Base-by-base conservation (phyloP, 1,284 basidiomycete genomes). In the Ceratobasidium theobromae region DNA sequence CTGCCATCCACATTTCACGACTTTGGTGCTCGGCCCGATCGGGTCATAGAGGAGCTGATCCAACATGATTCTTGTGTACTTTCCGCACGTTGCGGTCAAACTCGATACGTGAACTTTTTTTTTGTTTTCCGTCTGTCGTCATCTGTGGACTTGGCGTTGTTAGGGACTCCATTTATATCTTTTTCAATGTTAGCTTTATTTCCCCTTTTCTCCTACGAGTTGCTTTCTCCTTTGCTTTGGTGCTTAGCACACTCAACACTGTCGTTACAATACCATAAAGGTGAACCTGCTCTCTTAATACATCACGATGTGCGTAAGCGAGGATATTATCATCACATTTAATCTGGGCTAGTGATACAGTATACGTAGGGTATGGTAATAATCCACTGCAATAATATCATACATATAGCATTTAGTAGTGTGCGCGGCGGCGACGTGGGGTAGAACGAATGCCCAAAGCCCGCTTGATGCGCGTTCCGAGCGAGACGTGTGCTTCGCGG, bases 391-490 rank as follows among this genome's bases (percentile, higher is more conserved):
- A 18, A 27, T 23, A 45, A 18, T 32, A n/a, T n/a, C n/a, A n/a
- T n/a, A n/a, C n/a, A n/a, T n/a, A n/a, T 45, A n/a, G 4, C 41
- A 41, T 55, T 51, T 43, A 57, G 33, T 66, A 66, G 5, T 53
- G 16, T 38, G n/a, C n/a, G n/a, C 23, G 38, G 53, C 33, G 65
- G 25, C 53, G 66, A 18, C 48, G 49, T 9, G 58, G 68, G 12
- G 65, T 65, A 14, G 65, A 67, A 27, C 64, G 69, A 46, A 69
- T 69, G 33, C 64, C 60, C 9, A 69, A 45, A 21, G 64, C 30
- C 40, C 57, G 67, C 54, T 65, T 67, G 54, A 69, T 68, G 21
- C 62, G 55, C 23, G 67, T 67, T 16, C 32, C 49, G 30, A 69
- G n/a, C 35, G 67, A 64, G 28, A 67, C 67, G 46, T 69, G 69